phyloP scores from a whole-genome alignment of 768 basidiomycete species.

The Boletellus emodensis region DNA sequence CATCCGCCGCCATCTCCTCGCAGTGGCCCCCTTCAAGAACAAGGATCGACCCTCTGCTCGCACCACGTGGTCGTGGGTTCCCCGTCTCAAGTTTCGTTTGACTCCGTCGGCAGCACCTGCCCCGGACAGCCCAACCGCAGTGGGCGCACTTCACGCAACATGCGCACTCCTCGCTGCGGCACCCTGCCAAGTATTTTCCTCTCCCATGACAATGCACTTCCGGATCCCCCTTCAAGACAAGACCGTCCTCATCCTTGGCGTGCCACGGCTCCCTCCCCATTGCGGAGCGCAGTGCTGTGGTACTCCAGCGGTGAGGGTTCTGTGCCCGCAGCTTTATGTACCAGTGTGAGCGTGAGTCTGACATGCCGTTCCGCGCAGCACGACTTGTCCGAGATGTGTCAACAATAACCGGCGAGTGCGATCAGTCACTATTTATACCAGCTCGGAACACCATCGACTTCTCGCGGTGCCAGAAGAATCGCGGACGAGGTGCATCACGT shows the following conservation, averaged over 20 bases:
- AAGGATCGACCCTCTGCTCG: background rate
- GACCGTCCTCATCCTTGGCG: slow-evolving; percentile 22
- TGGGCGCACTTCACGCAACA: slow-evolving; percentile 23
- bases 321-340: no score
- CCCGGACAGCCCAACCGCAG: slow-evolving; percentile 9
- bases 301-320: slow-evolving; percentile 1
- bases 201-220: slow-evolving; percentile 24
- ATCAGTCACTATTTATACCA: background rate
- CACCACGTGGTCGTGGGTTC: slow-evolving; percentile 1
- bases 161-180: slow-evolving; percentile 25
- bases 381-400: background rate
- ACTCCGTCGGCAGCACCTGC: background rate
- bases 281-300: slow-evolving; percentile 8
- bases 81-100: background rate
- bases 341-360: background rate
- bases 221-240: slow-evolving; percentile 15
- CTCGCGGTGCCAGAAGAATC: no score
- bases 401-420: background rate
- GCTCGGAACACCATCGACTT: no score
- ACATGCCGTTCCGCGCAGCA: background rate
- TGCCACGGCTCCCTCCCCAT: slow-evolving; percentile 6
- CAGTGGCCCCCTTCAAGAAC: background rate
- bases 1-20: slow-evolving; percentile 17
- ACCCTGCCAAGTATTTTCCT: slow-evolving; percentile 17
- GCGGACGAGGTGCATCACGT: no score